phyloP scores from a whole-genome alignment of 768 basidiomycete genomes.

The Mycena chlorophos region DNA sequence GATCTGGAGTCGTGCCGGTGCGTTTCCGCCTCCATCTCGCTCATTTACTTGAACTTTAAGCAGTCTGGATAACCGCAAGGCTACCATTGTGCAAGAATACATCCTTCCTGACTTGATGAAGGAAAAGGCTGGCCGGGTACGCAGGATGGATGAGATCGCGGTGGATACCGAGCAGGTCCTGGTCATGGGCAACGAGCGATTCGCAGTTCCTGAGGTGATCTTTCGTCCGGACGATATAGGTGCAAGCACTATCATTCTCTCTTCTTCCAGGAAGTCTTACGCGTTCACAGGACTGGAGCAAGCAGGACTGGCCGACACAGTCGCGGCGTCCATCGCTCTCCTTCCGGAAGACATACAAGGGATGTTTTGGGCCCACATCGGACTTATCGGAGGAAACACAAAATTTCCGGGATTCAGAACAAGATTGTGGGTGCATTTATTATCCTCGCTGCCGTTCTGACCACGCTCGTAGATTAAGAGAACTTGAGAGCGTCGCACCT shows the following conservation, averaged over 20 bases:
- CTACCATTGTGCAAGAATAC: constrained; percentile 79
- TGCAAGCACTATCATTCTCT: no score
- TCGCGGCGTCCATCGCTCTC: constrained; percentile 72
- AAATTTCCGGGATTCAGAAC: constrained; percentile 71
- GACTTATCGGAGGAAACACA: constrained; percentile 81
- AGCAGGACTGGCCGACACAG: constrained; percentile 71
- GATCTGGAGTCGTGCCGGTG: constrained; percentile 84
- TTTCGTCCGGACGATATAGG: constrained; percentile 92
- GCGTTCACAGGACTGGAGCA: constrained; percentile 67
- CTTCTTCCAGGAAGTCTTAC: constrained; percentile 25
- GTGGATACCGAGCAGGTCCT: constrained; percentile 68
- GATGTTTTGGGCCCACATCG: constrained; percentile 96
- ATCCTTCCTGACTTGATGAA: constrained; percentile 84
- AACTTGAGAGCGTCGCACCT: constrained; percentile 82
- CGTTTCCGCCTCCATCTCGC: constrained; percentile 29
- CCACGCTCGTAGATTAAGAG: constrained; percentile 52
- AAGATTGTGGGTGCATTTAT: constrained; percentile 66
- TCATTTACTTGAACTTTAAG: neutral
- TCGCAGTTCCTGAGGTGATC: constrained; percentile 88
- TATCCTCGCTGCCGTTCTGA: constrained; percentile 5
- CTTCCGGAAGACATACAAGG: constrained; percentile 83
- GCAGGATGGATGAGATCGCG: constrained; percentile 51
- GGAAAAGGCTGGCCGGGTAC: constrained; percentile 60
- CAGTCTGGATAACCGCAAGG: constrained; percentile 43
- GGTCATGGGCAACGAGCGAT: constrained; percentile 88